A percentile compares a stretch with the other conserved stretches of the same genome.
These are phyloP conservation scores for Lasiodiplodia theobromae DNA, from an alignment of 2,329 filamentous ascomycete genomes.

Conservation along the genomic window DNA sequence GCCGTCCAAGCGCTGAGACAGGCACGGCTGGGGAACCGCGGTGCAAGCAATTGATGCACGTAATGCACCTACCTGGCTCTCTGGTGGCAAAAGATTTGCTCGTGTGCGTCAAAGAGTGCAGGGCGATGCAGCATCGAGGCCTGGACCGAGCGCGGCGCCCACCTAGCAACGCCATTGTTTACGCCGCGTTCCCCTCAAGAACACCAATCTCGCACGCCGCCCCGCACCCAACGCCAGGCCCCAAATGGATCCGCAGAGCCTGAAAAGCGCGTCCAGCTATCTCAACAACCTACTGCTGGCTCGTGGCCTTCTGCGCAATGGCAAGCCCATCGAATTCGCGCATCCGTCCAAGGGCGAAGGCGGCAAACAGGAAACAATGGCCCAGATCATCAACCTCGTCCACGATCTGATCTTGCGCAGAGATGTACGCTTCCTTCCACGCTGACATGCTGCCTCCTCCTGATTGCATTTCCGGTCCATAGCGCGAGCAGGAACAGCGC, in stretches of 20 bases:
- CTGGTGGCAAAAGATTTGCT: not conserved
- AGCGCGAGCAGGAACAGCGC: constrained; percentile 89
- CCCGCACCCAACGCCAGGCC: not conserved
- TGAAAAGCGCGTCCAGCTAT: constrained; percentile 68
- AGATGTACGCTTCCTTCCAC: constrained; percentile 69
- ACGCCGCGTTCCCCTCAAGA: not conserved
- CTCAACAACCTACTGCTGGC: constrained; percentile 72
- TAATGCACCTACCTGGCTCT: constrained; percentile 8
- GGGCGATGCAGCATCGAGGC: constrained; percentile 1
- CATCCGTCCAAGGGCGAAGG: constrained; percentile 69
- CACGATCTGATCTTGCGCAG: constrained; percentile 91
- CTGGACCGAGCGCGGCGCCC: not conserved
- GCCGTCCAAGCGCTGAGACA: not conserved
- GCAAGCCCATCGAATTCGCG: constrained; percentile 82
- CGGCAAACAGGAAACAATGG: constrained; percentile 74
- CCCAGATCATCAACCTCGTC: constrained; percentile 86
- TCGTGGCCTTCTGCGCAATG: constrained; percentile 67
- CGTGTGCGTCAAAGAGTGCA: not conserved
- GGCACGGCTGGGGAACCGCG: constrained; percentile 13
- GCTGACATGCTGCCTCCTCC: not conserved
- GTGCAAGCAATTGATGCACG: not conserved
- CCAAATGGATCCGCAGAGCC: constrained; percentile 54
- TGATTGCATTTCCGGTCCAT: constrained; percentile 27
- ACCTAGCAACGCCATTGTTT: constrained; percentile 28
- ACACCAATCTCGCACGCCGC: constrained; percentile 9